Evolutionary conservation across 2,329 filamentous ascomycete species (phyloP).

Genomic region (Hypocreales sp.): DNA sequence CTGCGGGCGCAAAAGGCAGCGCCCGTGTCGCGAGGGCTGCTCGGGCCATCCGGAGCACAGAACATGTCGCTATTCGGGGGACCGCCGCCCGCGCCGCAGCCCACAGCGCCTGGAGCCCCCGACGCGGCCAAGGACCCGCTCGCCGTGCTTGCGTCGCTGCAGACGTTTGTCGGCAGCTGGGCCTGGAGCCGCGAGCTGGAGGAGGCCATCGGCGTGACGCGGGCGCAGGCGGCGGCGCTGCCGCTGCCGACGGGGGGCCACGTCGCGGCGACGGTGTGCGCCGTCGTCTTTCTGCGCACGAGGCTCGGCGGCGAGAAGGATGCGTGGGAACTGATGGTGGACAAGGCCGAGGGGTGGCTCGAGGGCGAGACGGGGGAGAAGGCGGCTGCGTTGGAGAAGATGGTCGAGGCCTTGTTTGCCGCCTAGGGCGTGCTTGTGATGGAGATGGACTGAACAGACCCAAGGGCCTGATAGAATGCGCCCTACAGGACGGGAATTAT

Average conservation of each 20-base stretch:
- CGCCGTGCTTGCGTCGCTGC: conserved; percentile 30
- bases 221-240: conserved; percentile 1
- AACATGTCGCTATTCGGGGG: no score
- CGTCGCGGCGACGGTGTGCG: conserved; percentile 14
- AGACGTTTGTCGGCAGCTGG: conserved; percentile 23
- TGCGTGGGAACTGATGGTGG: conserved; percentile 48
- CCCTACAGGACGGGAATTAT: no score
- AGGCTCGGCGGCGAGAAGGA: conserved; percentile 29
- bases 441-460: no score
- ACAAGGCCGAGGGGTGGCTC: conserved; percentile 42
- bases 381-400: conserved; percentile 5
- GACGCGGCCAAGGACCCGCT: background rate
- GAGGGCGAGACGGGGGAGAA: conserved; percentile 5
- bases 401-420: no score
- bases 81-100: no score
- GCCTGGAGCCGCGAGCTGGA: conserved; percentile 13
- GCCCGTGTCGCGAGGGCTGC: no score
- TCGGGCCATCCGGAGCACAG: no score
- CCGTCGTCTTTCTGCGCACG: conserved; percentile 23
- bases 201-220: conserved; percentile 9
- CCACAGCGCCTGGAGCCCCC: no score
- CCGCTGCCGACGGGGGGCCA: conserved; percentile 1
- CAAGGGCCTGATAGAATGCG: no score
- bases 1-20: no score
- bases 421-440: no score